Evolutionary conservation across 805 yeast species (phyloP), one percentile per base, ranked within the genome.

Genomic region (Barnettozyma siamensis): DNA sequence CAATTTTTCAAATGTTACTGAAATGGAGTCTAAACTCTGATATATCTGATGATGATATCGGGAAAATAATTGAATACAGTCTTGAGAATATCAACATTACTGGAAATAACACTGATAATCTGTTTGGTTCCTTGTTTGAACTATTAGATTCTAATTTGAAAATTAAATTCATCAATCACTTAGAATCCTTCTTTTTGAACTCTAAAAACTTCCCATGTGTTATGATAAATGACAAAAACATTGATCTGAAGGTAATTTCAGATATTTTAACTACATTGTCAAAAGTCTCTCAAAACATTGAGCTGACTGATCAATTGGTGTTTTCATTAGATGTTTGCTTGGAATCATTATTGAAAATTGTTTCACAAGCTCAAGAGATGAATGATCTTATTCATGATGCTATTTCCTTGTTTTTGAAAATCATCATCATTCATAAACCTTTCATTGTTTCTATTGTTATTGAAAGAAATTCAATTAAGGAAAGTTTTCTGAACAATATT

Each of bases 341-440:
- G 24, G 75, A 70, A 42, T 65, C 66, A 18, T 45, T 71, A 34
- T 34, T 54, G 10, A 55, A 50, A 30, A 42, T 47, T 3, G 55
- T 53, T 7, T 41, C 51, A 2, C 53, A 54, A 28, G 31, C 50
- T 3, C 53, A 49, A 4, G 40, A 38, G 20, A 34, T 46, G 7
- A 19, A 17, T 10, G 50, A 45, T 3, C 40, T 43, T 10, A 33
- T 57, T 10, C 41, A 43, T 29, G 36, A 47, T 48, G 49, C 76
- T 0, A 65, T 78, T 6, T 67, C 75, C 7, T 63, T 77, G 21
- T 67, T 75, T 44, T 62, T 79, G 43, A 65, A 78, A 42, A 73
- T 80, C 13, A 60, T 80, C n/a, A 67, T 78, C 35, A 73, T 80
- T 36, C 85, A 80, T 55, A 76, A 75, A 51, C 56, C 62, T 3